phyloP scores from a whole-genome alignment of 208 protist species.

The Trypanosoma rangeli region DNA sequence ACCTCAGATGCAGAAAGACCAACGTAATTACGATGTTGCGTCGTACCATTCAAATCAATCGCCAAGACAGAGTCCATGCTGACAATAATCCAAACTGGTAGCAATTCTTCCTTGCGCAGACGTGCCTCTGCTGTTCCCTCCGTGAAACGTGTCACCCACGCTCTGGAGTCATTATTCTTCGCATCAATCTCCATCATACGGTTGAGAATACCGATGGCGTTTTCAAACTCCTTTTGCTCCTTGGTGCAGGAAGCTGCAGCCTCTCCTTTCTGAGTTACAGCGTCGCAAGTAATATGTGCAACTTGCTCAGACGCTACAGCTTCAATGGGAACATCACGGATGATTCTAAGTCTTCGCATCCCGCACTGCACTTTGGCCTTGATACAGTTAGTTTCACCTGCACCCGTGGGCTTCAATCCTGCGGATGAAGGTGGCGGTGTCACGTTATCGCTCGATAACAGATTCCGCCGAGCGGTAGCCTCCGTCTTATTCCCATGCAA shows the following conservation, averaged over 20 bases:
- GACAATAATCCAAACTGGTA: constrained; percentile 32
- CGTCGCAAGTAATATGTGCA: not conserved
- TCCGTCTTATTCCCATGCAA: too few relatives aligned
- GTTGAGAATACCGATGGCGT: constrained; percentile 29
- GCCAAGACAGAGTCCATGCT: constrained; percentile 15
- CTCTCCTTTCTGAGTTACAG: not conserved
- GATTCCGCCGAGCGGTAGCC: too few relatives aligned
- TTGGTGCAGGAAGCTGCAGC: too few relatives aligned
- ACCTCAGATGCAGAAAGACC: not conserved
- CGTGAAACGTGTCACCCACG: constrained; percentile 19
- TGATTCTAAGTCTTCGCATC: constrained; percentile 5
- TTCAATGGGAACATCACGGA: not conserved
- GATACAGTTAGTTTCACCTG: not conserved
- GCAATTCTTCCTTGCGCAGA: constrained; percentile 18
- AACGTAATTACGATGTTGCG: constrained; percentile 46
- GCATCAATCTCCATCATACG: constrained; percentile 22
- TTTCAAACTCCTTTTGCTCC: constrained; percentile 20
- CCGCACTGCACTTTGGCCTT: not conserved
- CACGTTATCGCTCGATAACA: too few relatives aligned
- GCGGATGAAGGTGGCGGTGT: too few relatives aligned
- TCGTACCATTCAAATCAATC: constrained; percentile 44
- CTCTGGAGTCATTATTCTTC: constrained; percentile 10
- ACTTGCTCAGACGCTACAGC: not conserved
- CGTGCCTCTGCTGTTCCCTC: constrained; percentile 12
- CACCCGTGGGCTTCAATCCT: not conserved